Evolutionary conservation across 2,329 filamentous ascomycete species (phyloP), one percentile per base, ranked within the genome.

Genomic region (Bimuria novae-zelandiae): DNA sequence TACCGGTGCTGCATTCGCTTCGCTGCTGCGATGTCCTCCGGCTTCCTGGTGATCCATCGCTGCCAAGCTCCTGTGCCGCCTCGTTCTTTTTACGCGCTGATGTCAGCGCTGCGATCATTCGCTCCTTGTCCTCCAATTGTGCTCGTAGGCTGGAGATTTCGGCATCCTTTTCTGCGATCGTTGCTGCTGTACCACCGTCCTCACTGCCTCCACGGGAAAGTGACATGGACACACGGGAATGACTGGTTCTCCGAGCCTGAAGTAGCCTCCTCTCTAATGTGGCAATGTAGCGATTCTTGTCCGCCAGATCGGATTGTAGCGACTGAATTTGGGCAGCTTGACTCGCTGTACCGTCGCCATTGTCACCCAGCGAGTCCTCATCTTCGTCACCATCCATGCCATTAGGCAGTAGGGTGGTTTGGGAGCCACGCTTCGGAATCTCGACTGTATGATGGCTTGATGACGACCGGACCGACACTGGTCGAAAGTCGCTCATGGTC

Each of bases 251-350:
- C 35, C 94, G 84, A 32, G 94, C 94, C 69, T 99, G 94, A 29
- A 97, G 80, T 1, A 99, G 79, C 22, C 94, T 85, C 75, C 95
- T 95, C 77, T 99, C 94, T 11, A 99, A 77, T 0, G 94, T 97
- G 23, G 89, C 84, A 63, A 97, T 97, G 73, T 99, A 99, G 27
- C 94, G 89, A 64, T 94, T 97, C 78, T 96, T 97, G 76, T 99
- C 94, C n/a, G 84, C 85, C 41, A 99, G 82, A 72, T 99, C 94
- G n/a, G 92, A 86, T 72, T 96, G 94, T 42, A 99, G 77, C n/a
- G 95, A 89, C 44, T 87, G 85, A 62, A 97, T 92, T 69, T 97
- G 94, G n/a, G 90, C 84, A 37, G 87, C 79, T 43, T 95, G 76
- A 21, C 89, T 90, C 7, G 94, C 94, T 22, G 84, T 88, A 1